phyloP scores from a whole-genome alignment of 2,329 filamentous ascomycete genomes.

The Talaromyces sp. region DNA sequence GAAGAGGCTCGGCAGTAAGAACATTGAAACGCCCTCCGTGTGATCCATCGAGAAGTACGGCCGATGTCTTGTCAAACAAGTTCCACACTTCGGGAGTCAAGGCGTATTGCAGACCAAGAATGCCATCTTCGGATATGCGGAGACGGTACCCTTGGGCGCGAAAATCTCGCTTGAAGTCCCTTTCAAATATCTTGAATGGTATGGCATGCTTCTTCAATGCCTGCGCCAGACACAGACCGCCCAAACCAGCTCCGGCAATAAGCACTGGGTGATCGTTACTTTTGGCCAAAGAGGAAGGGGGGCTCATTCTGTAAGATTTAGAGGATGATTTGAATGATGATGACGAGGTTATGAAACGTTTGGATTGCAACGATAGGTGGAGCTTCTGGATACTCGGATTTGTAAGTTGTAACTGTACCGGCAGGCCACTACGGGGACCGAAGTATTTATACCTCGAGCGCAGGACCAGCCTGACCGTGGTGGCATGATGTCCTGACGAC shows the following conservation, averaged over 20 bases:
- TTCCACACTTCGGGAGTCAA: constrained; percentile 16
- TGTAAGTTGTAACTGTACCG: neutral
- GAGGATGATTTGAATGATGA: too few species aligned
- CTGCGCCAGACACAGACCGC: constrained; percentile 34
- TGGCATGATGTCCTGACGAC: neutral
- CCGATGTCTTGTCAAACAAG: constrained; percentile 21
- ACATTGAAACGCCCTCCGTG: constrained; percentile 16
- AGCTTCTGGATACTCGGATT: neutral
- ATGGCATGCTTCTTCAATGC: constrained; percentile 30
- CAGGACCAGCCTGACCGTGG: neutral
- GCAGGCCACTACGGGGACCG: neutral
- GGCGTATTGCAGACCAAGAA: constrained; percentile 17
- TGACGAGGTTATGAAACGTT: neutral
- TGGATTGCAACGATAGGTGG: neutral
- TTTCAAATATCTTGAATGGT: constrained; percentile 35
- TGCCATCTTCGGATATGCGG: constrained; percentile 24
- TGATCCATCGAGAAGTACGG: constrained; percentile 13
- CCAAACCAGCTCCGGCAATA: constrained; percentile 34
- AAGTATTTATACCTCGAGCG: neutral
- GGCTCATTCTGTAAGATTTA: neutral
- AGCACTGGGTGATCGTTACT: constrained; percentile 21
- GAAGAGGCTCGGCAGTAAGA: constrained; percentile 7
- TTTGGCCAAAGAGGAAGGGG: neutral
- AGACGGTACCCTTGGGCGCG: constrained; percentile 39
- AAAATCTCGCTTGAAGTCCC: constrained; percentile 25